A percentile compares a stretch with the other conserved stretches of the same genome.
These are phyloP conservation scores for Populus hybrid DNA, from an alignment of 441 rosid species.

Conservation along the genomic window DNA sequence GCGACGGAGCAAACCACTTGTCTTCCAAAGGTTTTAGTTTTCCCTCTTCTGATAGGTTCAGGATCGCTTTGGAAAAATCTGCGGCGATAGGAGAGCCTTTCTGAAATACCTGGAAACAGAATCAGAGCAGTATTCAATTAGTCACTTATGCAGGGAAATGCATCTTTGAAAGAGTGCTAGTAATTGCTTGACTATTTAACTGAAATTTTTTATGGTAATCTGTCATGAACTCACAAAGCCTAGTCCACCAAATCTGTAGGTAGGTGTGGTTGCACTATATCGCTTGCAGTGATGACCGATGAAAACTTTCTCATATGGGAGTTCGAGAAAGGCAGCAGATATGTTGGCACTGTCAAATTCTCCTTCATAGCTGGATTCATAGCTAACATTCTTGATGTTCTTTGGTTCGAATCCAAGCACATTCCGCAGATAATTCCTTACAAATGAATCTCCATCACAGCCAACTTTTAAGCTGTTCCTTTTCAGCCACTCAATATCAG, in stretches of 20 bases:
- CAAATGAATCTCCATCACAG: conserved; percentile 40
- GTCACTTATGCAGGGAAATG: background rate
- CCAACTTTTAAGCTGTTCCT: conserved; percentile 28
- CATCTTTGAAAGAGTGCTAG: background rate
- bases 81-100: conserved; percentile 42
- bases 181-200: background rate
- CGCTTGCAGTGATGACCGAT: conserved; percentile 30
- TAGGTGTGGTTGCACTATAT: conserved; percentile 20
- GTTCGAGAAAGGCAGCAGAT: conserved; percentile 50
- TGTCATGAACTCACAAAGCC: conserved; percentile 33
- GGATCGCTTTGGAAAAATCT: conserved; percentile 46
- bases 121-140: background rate
- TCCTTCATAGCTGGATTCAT: conserved; percentile 9
- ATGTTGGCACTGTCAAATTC: conserved; percentile 18
- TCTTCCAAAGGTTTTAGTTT: conserved; percentile 23
- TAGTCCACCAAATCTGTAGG: conserved; percentile 41
- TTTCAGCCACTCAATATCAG: conserved; percentile 29
- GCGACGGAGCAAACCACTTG: conserved; percentile 23
- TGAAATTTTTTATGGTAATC: conserved; percentile 10
- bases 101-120: conserved; percentile 37
- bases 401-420: conserved; percentile 24
- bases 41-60: conserved; percentile 37
- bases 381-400: conserved; percentile 19
- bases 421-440: conserved; percentile 22
- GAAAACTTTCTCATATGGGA: conserved; percentile 41